Conservation (phyloP, 2,329 filamentous ascomycete genomes). For the Sclerotinia nivalis region DNA sequence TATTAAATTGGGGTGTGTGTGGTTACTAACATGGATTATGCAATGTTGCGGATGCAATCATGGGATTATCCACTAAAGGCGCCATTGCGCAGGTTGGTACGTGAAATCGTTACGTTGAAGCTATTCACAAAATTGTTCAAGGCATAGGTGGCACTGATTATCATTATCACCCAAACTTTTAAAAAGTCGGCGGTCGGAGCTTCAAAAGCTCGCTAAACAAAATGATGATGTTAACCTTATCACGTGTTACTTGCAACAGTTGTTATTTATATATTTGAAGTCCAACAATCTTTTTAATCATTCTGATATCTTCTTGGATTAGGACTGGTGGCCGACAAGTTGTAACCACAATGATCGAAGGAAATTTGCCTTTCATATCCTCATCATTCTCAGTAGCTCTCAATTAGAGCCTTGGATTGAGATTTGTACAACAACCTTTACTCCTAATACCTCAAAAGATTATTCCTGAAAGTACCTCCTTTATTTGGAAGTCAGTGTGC, state of each 20-base stretch:
- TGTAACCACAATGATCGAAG: background rate
- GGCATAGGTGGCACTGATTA: conserved; percentile 23
- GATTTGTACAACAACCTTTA: background rate
- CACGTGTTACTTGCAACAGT: background rate
- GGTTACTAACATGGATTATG: conserved; percentile 65
- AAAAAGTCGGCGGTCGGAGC: background rate
- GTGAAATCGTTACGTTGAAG: conserved; percentile 19
- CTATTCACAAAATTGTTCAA: conserved; percentile 19
- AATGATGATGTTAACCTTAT: background rate
- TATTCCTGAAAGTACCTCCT: background rate
- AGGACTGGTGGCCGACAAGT: background rate
- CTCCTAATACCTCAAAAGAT: background rate
- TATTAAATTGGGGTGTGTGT: background rate
- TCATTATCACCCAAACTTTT: conserved; percentile 17
- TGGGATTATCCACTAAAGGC: conserved; percentile 85
- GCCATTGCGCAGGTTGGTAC: conserved; percentile 52
- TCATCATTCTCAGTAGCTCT: background rate
- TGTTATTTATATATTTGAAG: background rate
- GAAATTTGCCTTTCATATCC: background rate
- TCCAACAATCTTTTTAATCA: background rate
- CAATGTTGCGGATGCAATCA: conserved; percentile 85
- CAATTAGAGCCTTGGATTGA: background rate
- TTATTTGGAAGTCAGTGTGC: background rate
- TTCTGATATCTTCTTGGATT: background rate
- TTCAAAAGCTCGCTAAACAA: conserved; percentile 5